Conservation (phyloP, 1,284 basidiomycete genomes). For the Phylloporus sp. region DNA sequence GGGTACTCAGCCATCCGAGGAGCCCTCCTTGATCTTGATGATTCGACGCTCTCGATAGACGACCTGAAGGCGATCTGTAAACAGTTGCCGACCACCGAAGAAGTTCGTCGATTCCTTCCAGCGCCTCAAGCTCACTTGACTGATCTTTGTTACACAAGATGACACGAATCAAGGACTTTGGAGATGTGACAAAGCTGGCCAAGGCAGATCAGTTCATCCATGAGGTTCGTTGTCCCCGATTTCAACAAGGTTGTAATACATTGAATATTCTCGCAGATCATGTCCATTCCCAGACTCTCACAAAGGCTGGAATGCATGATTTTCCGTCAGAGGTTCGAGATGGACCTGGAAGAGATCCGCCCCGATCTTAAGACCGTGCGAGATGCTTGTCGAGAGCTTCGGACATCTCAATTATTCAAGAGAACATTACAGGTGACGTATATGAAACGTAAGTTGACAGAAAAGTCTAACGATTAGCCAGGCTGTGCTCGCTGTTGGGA, state of each 20-base stretch:
- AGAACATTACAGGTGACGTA: constrained; percentile 63
- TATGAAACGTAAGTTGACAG: not conserved
- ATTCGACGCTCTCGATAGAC: constrained; percentile 67
- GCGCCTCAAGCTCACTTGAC: not conserved
- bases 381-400: constrained; percentile 76
- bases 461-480: constrained; percentile 30
- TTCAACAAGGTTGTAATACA: too few relatives aligned
- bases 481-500: constrained; percentile 80
- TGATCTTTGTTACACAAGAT: constrained; percentile 44
- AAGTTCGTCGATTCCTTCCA: constrained; percentile 49
- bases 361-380: constrained; percentile 83
- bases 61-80: constrained; percentile 74
- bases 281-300: constrained; percentile 74
- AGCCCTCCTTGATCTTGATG: constrained; percentile 74
- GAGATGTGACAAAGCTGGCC: constrained; percentile 70
- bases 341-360: constrained; percentile 83
- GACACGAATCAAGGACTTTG: constrained; percentile 66
- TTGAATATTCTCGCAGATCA: constrained; percentile 57
- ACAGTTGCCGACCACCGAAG: constrained; percentile 77
- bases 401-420: constrained; percentile 70
- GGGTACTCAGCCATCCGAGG: constrained; percentile 63
- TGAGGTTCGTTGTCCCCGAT: too few relatives aligned
- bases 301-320: constrained; percentile 83
- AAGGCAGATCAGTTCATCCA: constrained; percentile 87
- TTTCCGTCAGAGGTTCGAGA: constrained; percentile 79